Evolutionary conservation across 2,329 filamentous ascomycete species (phyloP), one percentile per base, ranked within the genome.

Genomic region (Dryadomyces quercivorus): DNA sequence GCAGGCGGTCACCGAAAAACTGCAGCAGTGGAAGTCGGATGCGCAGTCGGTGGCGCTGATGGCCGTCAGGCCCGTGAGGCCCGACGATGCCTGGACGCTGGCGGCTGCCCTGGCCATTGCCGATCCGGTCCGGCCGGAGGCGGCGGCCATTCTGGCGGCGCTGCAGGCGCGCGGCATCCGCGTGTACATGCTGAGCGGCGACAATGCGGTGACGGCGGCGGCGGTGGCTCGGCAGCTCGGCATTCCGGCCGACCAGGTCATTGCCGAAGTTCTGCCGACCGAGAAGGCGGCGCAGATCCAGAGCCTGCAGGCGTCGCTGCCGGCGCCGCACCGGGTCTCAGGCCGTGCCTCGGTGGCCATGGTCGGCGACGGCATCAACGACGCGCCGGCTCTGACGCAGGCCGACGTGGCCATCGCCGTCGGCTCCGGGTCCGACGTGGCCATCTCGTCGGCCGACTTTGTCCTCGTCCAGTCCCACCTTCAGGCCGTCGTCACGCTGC

Each of bases 111-210:
- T 95, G 59, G 82, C 88, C 49, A 84, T 92, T 50, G 84, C 90
- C 0, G 91, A 96, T 61, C 82, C 88, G 1, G 79, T 95, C 59
- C 85, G 91, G 2, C 77, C 81, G 0, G 88, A 94, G 67, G 83
- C 89, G 0, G 68, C 71, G 1, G 63, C 71, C 8, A 81, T 92
- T 18, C 77, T 95, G 56, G 67, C 70, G 7, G 75, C 82, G 1
- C 78, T 95, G 0, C 77, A 80, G 46, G 68, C 75, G 5, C 78
- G 78, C 16, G 82, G 85, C 20, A 83, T 86, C 49, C 79, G 83
- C 36, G 86, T 95, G 4, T 95, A 85, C 82, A 94, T 96, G 88
- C 82, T 95, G 42, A 94, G 89, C 0, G 91, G 91, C 34, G 91
- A 96, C 71, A 95, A 95, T 64, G 72, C 75, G n/a, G 82, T 74